A percentile compares a stretch with the other conserved stretches of the same genome.
phyloP scores from a whole-genome alignment of 495 filamentous ascomycete genomes.

The Aspergillus panamensis region DNA sequence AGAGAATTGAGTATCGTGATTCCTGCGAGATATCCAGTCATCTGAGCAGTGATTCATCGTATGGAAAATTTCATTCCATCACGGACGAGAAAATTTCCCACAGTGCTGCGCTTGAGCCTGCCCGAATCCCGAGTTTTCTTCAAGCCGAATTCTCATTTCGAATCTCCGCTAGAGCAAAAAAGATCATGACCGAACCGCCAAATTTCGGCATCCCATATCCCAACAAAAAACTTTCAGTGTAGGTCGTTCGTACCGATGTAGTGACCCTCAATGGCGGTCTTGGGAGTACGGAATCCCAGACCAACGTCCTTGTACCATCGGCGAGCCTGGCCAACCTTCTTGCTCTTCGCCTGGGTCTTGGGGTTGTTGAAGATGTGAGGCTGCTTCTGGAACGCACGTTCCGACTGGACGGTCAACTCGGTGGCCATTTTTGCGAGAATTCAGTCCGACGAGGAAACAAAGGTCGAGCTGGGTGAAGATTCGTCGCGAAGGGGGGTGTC shows the following conservation, averaged over 20 bases:
- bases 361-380: conserved; percentile 98
- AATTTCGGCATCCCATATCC: conserved; percentile 21
- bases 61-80: not conserved
- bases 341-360: conserved; percentile 84
- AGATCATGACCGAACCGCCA: conserved; percentile 10
- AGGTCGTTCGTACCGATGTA: conserved; percentile 87
- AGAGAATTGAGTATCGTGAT: conserved; percentile 13
- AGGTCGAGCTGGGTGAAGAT: conserved; percentile 37
- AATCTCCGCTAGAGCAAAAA: conserved; percentile 24
- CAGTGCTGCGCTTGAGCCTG: not conserved
- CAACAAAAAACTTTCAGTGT: conserved; percentile 24
- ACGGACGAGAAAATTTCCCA: conserved; percentile 4
- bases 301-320: conserved; percentile 99
- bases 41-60: not conserved
- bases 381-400: conserved; percentile 99
- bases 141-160: conserved; percentile 21
- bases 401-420: conserved; percentile 95
- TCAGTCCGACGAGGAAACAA: conserved; percentile 43
- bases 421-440: conserved; percentile 86
- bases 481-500: conserved; percentile 31
- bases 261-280: conserved; percentile 92
- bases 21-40: not conserved
- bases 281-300: conserved; percentile 96
- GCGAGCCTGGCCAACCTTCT: conserved; percentile 79
- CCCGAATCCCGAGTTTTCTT: not conserved